phyloP scores from a whole-genome alignment of 2,329 filamentous ascomycete species.

The Chaetomiaceae sp. region DNA sequence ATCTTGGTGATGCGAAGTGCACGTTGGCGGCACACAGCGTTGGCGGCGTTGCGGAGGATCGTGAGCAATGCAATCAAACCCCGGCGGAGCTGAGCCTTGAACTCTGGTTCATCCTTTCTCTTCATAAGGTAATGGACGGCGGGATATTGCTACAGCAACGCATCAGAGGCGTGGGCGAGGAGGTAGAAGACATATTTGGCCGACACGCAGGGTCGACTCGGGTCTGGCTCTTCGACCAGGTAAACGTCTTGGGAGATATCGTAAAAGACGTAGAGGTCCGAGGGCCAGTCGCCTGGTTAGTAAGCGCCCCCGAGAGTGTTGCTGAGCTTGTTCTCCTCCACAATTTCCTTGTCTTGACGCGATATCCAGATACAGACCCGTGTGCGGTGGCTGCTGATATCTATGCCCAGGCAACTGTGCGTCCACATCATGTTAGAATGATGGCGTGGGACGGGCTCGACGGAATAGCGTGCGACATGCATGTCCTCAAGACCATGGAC shows the following conservation, averaged over 20 bases:
- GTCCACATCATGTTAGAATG: not conserved
- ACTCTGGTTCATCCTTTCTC: not conserved
- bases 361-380: not conserved
- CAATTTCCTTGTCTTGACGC: not conserved
- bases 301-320: not conserved
- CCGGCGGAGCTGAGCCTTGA: not conserved
- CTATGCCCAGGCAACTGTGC: not conserved
- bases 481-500: not conserved
- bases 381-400: not conserved
- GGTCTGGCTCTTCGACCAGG: not conserved
- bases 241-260: not conserved
- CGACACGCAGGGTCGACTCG: not conserved
- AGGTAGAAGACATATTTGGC: not conserved
- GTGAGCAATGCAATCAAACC: not conserved
- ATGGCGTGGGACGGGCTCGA: not conserved
- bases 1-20: not conserved
- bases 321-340: not conserved
- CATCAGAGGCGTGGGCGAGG: not conserved
- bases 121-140: not conserved
- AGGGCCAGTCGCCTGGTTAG: not conserved
- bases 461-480: not conserved
- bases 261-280: not conserved
- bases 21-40: not conserved
- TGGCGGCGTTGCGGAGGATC: not conserved
- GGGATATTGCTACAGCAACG: not conserved